Base-by-base conservation (phyloP, 2,329 filamentous ascomycete genomes). In the Trichoderma hamatum region DNA sequence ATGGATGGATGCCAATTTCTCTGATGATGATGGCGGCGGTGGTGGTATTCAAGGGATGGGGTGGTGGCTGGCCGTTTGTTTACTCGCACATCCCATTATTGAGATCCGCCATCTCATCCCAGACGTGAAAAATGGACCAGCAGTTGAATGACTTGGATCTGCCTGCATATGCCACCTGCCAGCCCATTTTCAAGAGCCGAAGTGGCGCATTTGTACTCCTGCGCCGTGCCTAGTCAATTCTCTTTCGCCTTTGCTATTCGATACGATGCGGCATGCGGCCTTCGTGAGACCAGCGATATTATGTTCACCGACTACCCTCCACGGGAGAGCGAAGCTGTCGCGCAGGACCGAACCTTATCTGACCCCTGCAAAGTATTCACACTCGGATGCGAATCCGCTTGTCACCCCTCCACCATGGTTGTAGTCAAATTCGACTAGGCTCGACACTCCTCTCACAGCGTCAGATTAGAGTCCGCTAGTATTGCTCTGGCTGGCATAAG, bases 161-260 rank as follows among this genome's bases (percentile, higher is more conserved):
- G 61, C 32, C 49, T 64, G 49, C 49, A 52, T 52, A 62, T 61
- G 19, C 32, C 60, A 46, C 49, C 46, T 43, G 52, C 36, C 62
- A 69, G 56, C 49, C 55, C 49, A 43, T 69, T 66, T 34, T 67
- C 68, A 70, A 59, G 60, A 70, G 68, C 68, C 68, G 68, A 70
- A 39, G 68, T 70, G 68, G 68, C 63, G 68, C 54, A 58, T 59
- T 52, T 30, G 63, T 67, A 32, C 63, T 34, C 63, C 51, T 54
- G 64, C 36, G 39, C 32, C 51, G 58, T 59, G 54, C 39, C 39
- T 49, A 30, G 54, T 19, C 54, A 28, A 4, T 11, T 59, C 52
- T 64, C 61, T 19, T 30, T 64, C 49, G 36, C 61, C 49, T 54
- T 43, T 43, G 32, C 55, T 30, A 55, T 64, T 54, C 61, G 49